Evolutionary conservation across 352 stramenopile species (phyloP).

Genomic region (Phytopythium aichiense): DNA sequence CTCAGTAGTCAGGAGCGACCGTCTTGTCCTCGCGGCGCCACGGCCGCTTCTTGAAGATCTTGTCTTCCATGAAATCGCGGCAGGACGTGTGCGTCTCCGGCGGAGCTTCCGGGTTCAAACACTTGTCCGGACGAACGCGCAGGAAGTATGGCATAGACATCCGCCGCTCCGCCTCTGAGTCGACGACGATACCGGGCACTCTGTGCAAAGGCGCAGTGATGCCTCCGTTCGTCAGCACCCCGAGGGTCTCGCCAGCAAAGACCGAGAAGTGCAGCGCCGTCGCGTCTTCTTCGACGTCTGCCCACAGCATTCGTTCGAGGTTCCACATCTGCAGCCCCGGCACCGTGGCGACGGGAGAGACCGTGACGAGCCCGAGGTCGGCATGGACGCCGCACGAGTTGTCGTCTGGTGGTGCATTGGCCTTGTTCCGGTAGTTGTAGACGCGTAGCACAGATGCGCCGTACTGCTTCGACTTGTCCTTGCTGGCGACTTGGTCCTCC

Average conservation of each 20-base stretch:
- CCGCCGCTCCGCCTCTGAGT: slow-evolving; percentile 47
- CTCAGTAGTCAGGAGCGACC: slow-evolving; percentile 44
- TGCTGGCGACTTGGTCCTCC: slow-evolving; percentile 13
- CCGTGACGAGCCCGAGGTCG: slow-evolving; percentile 73
- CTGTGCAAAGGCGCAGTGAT: slow-evolving; percentile 71
- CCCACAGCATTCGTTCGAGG: slow-evolving; percentile 78
- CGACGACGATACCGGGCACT: slow-evolving; percentile 64
- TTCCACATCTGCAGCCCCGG: slow-evolving; percentile 86
- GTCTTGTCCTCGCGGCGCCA: slow-evolving; percentile 55
- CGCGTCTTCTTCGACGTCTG: slow-evolving; percentile 66
- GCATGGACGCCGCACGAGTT: slow-evolving; percentile 74
- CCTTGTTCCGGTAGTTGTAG: slow-evolving; percentile 85
- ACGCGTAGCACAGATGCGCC: slow-evolving; percentile 77
- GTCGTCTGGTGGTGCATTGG: slow-evolving; percentile 16
- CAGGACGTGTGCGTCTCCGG: slow-evolving; percentile 42
- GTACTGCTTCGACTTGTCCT: slow-evolving; percentile 65
- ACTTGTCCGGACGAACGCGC: slow-evolving; percentile 42
- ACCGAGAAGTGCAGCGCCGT: slow-evolving; percentile 66
- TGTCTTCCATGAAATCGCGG: slow-evolving; percentile 82
- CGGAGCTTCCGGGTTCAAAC: slow-evolving; percentile 51
- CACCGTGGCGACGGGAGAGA: slow-evolving; percentile 70
- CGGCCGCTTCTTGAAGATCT: slow-evolving; percentile 73
- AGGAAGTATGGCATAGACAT: slow-evolving; percentile 89
- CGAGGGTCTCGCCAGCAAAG: slow-evolving; percentile 76
- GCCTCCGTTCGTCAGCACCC: slow-evolving; percentile 65